Evolutionary conservation across 2,329 filamentous ascomycete genomes (phyloP), one percentile per base, ranked within the genome.

Genomic region (Pseudogymnoascus sp.): DNA sequence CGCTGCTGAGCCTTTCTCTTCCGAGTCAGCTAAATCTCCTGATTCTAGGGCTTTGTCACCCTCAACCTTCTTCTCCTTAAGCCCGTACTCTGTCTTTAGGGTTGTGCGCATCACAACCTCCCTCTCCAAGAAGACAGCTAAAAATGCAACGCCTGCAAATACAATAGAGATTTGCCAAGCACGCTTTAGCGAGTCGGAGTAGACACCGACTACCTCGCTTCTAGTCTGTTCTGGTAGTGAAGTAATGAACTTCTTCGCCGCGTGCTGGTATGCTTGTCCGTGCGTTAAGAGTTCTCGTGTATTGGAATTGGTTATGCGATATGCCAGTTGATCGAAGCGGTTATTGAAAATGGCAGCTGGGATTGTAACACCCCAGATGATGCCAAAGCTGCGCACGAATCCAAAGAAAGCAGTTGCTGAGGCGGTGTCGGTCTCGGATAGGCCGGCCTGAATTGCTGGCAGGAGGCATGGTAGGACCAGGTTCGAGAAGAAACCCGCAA

Each of bases 351-450:
- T 71, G 3, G 74, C 71, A 1, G 72, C 73, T 0, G 76, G 74
- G 25, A 82, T 75, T 0, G 77, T 72, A 1, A 78, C 73, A 7
- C 78, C 80, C 69, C 80, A 77, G 2, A 77, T 75, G n/a, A 72
- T 67, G 2, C 80, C 80, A 33, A 82, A 76, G 60, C 70, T 75
- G 37, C 79, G 75, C 62, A 79, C 68, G 62, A 82, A 83, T 0
- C 72, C 68, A 6, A 40, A 68, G 2, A 60, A 61, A 5, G 58
- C 64, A 1, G 66, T 66, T 8, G 63, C 36, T 5, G 60, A 13
- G 3, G 66, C 68, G 0, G 69, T 68, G 59, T 80, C 75, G 1
- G 64, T 64, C 6, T 79, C 76, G 1, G 68, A 35, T 1, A 78
- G 64, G 0, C 70, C 64, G 0, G 77, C 78, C 66, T 77, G 74